Evolutionary conservation across 2,329 filamentous ascomycete species (phyloP).

Genomic region (Myotisia sp.): DNA sequence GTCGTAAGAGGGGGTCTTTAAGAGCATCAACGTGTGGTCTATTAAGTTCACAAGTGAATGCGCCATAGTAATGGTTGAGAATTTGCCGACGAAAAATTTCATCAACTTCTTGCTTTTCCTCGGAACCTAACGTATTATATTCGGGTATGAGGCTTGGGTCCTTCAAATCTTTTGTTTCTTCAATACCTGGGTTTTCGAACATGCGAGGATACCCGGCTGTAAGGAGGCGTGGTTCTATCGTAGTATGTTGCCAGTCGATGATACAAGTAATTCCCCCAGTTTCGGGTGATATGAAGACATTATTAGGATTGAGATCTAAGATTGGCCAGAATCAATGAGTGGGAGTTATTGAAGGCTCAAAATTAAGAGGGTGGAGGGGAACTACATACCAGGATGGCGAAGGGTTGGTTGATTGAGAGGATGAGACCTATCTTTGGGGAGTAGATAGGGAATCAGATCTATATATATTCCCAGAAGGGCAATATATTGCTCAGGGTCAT

Average conservation of each 20-base stretch:
- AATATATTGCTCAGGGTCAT: conserved; percentile 6
- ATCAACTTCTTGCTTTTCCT: conserved; percentile 9
- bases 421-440: conserved; percentile 2
- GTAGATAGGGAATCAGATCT: conserved; percentile 8
- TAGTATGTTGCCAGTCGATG: conserved; percentile 13
- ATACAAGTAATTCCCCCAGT: conserved; percentile 7
- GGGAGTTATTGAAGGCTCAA: no score
- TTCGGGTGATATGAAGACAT: conserved; percentile 11
- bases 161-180: conserved; percentile 3
- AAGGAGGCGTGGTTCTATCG: conserved; percentile 9
- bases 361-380: background rate
- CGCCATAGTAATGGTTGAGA: conserved; percentile 7
- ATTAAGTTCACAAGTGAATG: conserved; percentile 9
- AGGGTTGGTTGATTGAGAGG: conserved; percentile 8
- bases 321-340: no score
- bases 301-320: conserved; percentile 11
- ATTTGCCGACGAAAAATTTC: conserved; percentile 10
- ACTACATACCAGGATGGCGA: conserved; percentile 12
- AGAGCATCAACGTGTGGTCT: conserved; percentile 7
- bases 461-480: conserved; percentile 9
- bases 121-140: conserved; percentile 6
- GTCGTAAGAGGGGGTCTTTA: conserved; percentile 7
- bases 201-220: conserved; percentile 9
- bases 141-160: conserved; percentile 8
- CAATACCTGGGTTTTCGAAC: conserved; percentile 9